Conservation (phyloP, 176 grass and related monocot genomes). For the Pharus latifolius region DNA sequence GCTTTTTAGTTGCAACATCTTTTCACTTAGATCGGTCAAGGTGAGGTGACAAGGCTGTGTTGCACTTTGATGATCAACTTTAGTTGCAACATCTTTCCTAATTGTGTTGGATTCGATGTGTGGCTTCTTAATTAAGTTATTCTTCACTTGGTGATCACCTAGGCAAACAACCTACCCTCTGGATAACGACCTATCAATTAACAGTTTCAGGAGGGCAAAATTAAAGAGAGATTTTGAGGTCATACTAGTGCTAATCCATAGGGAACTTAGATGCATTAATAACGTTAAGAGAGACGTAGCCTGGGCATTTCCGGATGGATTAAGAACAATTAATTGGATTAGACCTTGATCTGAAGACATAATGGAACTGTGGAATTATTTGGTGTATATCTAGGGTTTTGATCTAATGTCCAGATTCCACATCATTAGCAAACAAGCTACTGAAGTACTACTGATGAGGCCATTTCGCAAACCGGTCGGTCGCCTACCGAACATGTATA, state of each 20-base stretch:
- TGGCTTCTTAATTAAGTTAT: conserved; percentile 35
- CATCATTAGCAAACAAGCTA: not conserved
- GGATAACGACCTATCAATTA: conserved; percentile 16
- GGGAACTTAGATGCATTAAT: not conserved
- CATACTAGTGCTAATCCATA: not conserved
- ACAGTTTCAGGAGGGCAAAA: not conserved
- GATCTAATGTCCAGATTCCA: not conserved
- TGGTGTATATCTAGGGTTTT: not conserved
- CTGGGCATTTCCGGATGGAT: not conserved
- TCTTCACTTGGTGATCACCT: conserved; percentile 26
- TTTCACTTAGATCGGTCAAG: conserved; percentile 26
- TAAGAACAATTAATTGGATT: not conserved
- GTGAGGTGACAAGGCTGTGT: too few species aligned
- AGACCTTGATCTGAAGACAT: not conserved
- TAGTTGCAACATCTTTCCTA: conserved; percentile 30
- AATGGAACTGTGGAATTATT: not conserved
- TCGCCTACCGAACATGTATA: not conserved
- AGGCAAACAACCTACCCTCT: conserved; percentile 15
- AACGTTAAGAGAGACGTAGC: not conserved
- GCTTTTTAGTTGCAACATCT: conserved; percentile 27
- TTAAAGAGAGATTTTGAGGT: not conserved
- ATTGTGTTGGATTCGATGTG: not conserved
- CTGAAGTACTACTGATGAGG: not conserved
- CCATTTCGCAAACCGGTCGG: not conserved
- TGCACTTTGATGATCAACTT: too few species aligned